Evolutionary conservation across 2,329 filamentous ascomycete species (phyloP), one percentile per base, ranked within the genome.

Genomic region (Paracorniculantispora psalliotae): DNA sequence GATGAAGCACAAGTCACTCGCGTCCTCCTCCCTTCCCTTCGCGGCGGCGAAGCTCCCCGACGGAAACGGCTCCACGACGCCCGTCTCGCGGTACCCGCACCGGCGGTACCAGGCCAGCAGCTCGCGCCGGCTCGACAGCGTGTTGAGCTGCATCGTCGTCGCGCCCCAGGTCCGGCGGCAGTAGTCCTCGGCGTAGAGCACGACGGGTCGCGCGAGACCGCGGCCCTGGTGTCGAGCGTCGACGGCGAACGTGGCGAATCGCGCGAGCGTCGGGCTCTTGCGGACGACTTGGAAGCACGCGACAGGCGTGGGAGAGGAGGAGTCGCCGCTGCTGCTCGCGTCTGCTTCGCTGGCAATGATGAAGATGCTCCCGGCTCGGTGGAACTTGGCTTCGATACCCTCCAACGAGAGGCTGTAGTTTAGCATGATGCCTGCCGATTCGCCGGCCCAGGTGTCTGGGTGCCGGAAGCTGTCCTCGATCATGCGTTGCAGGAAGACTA

Each of bases 121-220:
- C 8, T 23, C 55, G 3, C 2, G 8, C n/a, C 26, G 55, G 44
- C 19, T 56, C n/a, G 53, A 56, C 30, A 56, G 23, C 43, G 53
- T 39, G 44, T 56, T 56, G 43, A 56, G 53, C 53, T 48, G 53
- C 53, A 56, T 56, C 53, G 43, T 48, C 33, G 26, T 48, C 53
- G 33, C 19, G 10, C 41, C 43, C 37, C 28, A 30, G 15, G 13
- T 9, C 19, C 17, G 28, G n/a, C 33, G 41, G 43, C 43, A 37
- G n/a, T 33, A 33, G 6, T 25, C 26, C 28, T 56, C 53, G 9
- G 43, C 43, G 21, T 48, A 15, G 28, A 19, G 21, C 10, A 56
- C 13, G 3, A 48, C 8, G 9, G 43, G 10, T 12, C 52, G 25
- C 15, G 33, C 52, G 17, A 55, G 39, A 19, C 52, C 37, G 15